Evolutionary conservation across 164 flowering plant genomes (phyloP), one percentile per base, ranked within the genome.

Genomic region (Taxillus chinensis): DNA sequence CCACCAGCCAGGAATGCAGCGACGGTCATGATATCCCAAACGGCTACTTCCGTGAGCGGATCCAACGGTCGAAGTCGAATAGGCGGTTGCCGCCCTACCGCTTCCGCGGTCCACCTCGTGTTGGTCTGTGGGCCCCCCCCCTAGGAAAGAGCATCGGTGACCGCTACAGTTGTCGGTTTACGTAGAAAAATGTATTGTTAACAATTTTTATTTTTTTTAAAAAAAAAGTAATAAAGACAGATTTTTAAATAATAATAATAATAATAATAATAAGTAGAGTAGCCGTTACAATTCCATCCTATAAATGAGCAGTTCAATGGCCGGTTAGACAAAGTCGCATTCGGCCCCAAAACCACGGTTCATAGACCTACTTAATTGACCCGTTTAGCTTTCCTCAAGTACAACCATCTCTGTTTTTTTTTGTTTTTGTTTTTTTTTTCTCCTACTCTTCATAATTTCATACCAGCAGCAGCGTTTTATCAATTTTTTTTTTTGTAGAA

Each of bases 51-150:
- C 16, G 62, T 59, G 55, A 41, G 42, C 0, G 9, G 13, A 84
- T 84, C 86, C 64, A 53, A 78, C 76, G 89, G 80, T 68, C 61
- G 0, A 5, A 6, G 41, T 62, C 58, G 54, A 8, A 51, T 61
- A 39, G 84, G 81, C 86, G 89, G 89, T 60, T 66, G 80, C 88
- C 82, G 85, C 72, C 85, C 82, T 55, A 55, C 73, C 67, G 74
- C 64, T n/a, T 27, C 27, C 27, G 2, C 27, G 46, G 46, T 43
- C 46, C 10, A 9, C 46, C 10, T 43, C 5, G 10, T 62, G 56
- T 39, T 58, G 64, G 64, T 62, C 61, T 68, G 27, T 8, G 67
- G 60, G 38, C 55, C 39, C 8, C 39, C 0, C 46, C n/a, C n/a
- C 3, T 51, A 15, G 17, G 27, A 6, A 15, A 40, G 48, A 43